Evolutionary conservation across 176 grass and related monocot genomes (phyloP).

Genomic region (Coix lacrymajobi): DNA sequence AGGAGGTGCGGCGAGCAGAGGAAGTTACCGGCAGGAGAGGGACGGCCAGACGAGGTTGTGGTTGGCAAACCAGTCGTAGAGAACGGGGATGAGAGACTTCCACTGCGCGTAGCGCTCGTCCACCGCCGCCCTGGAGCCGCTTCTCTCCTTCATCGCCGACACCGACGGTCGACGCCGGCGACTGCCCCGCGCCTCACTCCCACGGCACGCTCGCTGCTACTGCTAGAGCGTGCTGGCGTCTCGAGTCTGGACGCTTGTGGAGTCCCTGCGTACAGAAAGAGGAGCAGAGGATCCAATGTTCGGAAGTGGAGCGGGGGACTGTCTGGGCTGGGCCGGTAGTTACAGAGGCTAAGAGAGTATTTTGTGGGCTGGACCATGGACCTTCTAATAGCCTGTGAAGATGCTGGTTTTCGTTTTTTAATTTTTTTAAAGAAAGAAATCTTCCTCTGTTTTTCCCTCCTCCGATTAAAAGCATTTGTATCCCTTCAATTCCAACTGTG

Average conservation of each 20-base stretch:
- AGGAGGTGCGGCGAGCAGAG: background rate
- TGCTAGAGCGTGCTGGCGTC: slow-evolving; percentile 16
- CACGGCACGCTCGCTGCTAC: background rate
- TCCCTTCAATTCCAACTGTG: background rate
- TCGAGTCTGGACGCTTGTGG: background rate
- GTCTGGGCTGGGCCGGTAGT: background rate
- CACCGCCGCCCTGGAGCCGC: slow-evolving; percentile 50
- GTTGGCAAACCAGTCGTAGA: slow-evolving; percentile 95
- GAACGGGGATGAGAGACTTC: slow-evolving; percentile 82
- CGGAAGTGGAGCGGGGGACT: background rate
- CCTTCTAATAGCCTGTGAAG: background rate
- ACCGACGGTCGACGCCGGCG: background rate
- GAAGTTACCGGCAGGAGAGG: slow-evolving; percentile 72
- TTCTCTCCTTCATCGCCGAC: slow-evolving; percentile 54
- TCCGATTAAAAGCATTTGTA: background rate
- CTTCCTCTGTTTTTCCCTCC: background rate
- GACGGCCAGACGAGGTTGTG: slow-evolving; percentile 96
- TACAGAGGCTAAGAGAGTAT: background rate
- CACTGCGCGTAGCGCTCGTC: slow-evolving; percentile 80
- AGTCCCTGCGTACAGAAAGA: background rate
- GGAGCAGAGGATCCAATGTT: slow-evolving; percentile 10
- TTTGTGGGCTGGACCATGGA: background rate
- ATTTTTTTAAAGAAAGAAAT: too few species aligned
- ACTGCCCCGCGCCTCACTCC: slow-evolving; percentile 18
- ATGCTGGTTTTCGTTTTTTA: background rate